Conservation (phyloP, 306 rosid genomes). For the Lathyrus tuberosus region DNA sequence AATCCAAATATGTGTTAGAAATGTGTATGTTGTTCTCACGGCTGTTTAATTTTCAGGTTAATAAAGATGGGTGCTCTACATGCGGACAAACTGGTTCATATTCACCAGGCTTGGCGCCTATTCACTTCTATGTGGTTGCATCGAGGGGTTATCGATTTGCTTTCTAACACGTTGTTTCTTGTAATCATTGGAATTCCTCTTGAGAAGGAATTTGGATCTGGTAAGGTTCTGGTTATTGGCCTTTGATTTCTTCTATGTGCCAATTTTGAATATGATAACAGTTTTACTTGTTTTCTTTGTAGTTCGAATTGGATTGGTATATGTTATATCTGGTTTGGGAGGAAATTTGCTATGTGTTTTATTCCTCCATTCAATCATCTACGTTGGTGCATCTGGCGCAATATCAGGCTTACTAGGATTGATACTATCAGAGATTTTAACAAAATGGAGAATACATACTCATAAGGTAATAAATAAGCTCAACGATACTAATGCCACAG, state of each 20-base stretch:
- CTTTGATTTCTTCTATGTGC: slow-evolving; percentile 22
- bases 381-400: slow-evolving; percentile 93
- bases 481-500: background rate
- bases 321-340: slow-evolving; percentile 75
- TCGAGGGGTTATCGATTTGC: slow-evolving; percentile 74
- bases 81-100: slow-evolving; percentile 50
- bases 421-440: slow-evolving; percentile 75
- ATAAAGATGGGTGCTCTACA: slow-evolving; percentile 77
- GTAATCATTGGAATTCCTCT: slow-evolving; percentile 69
- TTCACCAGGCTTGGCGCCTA: slow-evolving; percentile 76
- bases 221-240: slow-evolving; percentile 52
- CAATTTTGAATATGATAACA: background rate
- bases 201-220: slow-evolving; percentile 85
- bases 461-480: slow-evolving; percentile 60
- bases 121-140: slow-evolving; percentile 76
- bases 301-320: slow-evolving; percentile 72
- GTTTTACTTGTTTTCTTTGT: slow-evolving; percentile 30
- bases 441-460: slow-evolving; percentile 75
- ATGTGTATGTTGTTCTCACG: slow-evolving; percentile 14
- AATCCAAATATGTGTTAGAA: too few relatives aligned
- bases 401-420: slow-evolving; percentile 77
- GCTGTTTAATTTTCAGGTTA: slow-evolving; percentile 48
- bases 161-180: slow-evolving; percentile 75
- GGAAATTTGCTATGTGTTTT: slow-evolving; percentile 75
- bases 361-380: slow-evolving; percentile 60